Percentiles rank a stretch among this genome's conserved stretches.
phyloP scores from a whole-genome alignment of 2,329 filamentous ascomycete species.

The Epichloe glyceriae region DNA sequence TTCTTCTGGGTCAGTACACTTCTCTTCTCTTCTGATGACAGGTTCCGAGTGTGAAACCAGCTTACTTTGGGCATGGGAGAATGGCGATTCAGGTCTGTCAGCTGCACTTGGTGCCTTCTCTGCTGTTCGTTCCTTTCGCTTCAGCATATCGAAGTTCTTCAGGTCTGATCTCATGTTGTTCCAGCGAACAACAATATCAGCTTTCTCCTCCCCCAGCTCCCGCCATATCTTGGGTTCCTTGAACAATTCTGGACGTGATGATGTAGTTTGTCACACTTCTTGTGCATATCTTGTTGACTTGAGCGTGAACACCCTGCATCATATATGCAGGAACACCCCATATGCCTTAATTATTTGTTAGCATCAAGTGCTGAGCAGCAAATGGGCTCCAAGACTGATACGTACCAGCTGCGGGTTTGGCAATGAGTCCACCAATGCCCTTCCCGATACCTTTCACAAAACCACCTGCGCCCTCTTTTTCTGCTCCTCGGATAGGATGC shows the following conservation, averaged over 20 bases:
- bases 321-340: constrained; percentile 69
- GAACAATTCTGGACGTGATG: constrained; percentile 59
- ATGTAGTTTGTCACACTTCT: constrained; percentile 68
- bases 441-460: constrained; percentile 70
- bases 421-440: constrained; percentile 65
- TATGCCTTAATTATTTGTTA: constrained; percentile 17
- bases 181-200: constrained; percentile 54
- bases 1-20: constrained; percentile 32
- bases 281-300: constrained; percentile 58
- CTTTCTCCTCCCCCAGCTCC: constrained; percentile 44
- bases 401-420: constrained; percentile 71
- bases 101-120: constrained; percentile 16
- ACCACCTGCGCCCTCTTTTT: constrained; percentile 39
- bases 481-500: constrained; percentile 53
- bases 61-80: constrained; percentile 25
- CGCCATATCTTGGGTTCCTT: constrained; percentile 57
- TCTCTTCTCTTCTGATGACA: constrained; percentile 38
- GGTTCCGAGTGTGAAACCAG: constrained; percentile 34
- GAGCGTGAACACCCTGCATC: constrained; percentile 70
- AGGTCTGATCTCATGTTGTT: constrained; percentile 45
- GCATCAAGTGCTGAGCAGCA: neutral
- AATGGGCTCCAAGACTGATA: constrained; percentile 2
- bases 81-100: constrained; percentile 10
- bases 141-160: constrained; percentile 43
- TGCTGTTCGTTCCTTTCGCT: constrained; percentile 31